A percentile compares a stretch with the other conserved stretches of the same genome.
These are phyloP conservation scores for Quercus agrifolia DNA, from an alignment of 306 rosid genomes.

Conservation along the genomic window DNA sequence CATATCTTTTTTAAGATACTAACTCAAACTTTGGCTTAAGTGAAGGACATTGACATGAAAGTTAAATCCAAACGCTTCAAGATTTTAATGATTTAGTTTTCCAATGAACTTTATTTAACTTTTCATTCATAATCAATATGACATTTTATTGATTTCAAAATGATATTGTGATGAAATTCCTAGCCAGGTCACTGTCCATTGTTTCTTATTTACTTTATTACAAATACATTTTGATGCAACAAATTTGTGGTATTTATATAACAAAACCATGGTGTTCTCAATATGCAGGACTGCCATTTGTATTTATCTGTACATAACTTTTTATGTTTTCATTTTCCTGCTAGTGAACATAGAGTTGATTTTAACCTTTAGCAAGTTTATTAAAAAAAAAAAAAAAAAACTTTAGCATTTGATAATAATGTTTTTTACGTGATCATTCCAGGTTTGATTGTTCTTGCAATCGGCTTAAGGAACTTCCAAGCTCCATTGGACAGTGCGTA, in stretches of 20 bases:
- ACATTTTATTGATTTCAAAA: not conserved
- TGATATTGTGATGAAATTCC: not conserved
- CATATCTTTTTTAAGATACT: not conserved
- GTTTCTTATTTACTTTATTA: not conserved
- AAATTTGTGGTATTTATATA: not conserved
- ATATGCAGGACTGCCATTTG: not conserved
- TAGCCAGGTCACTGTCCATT: not conserved
- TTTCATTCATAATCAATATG: not conserved
- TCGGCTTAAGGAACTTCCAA: slow-evolving; percentile 72
- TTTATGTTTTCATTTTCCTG: not conserved
- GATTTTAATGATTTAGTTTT: not conserved
- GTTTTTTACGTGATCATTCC: slow-evolving; percentile 17
- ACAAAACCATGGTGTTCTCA: not conserved
- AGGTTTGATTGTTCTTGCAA: slow-evolving; percentile 90
- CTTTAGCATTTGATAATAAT: too few species aligned
- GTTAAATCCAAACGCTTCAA: not conserved
- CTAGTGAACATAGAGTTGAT: not conserved
- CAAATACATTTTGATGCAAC: not conserved
- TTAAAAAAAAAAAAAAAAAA: too few species aligned
- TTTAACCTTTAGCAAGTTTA: not conserved
- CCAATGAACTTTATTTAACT: not conserved
- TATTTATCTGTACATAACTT: not conserved
- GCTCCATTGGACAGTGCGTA: slow-evolving; percentile 68
- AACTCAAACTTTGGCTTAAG: not conserved
- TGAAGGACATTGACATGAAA: not conserved